phyloP scores from a whole-genome alignment of 768 basidiomycete genomes.

The Trametes cubensis region DNA sequence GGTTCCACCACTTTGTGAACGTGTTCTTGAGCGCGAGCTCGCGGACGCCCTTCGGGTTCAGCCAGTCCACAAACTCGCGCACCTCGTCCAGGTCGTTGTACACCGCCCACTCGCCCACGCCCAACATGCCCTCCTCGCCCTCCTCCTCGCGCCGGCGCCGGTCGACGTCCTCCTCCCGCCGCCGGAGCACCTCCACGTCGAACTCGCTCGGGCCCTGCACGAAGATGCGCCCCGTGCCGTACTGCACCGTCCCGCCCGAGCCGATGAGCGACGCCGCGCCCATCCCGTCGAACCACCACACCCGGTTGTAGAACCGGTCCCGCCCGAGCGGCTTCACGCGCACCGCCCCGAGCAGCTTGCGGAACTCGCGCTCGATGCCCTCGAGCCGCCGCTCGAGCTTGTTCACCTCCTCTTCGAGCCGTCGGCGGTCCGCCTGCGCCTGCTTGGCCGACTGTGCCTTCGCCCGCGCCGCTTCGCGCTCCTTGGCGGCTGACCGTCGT shows the following conservation, averaged over 20 bases:
- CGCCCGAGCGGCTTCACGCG: constrained; percentile 87
- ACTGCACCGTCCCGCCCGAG: constrained; percentile 76
- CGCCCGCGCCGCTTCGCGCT: constrained; percentile 75
- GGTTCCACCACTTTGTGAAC: constrained; percentile 82
- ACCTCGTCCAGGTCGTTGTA: constrained; percentile 91
- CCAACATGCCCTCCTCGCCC: constrained; percentile 72
- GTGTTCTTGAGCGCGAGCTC: constrained; percentile 79
- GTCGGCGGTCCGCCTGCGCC: constrained; percentile 79
- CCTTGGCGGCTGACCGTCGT: constrained; percentile 65
- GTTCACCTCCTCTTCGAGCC: constrained; percentile 86
- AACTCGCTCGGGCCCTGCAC: constrained; percentile 88
- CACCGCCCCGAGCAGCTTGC: constrained; percentile 82
- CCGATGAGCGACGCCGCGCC: constrained; percentile 81
- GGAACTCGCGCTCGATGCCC: constrained; percentile 90
- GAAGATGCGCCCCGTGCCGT: constrained; percentile 89
- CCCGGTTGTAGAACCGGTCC: constrained; percentile 91
- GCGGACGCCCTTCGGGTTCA: constrained; percentile 89
- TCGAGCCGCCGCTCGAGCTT: constrained; percentile 81
- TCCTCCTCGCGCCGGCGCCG: constrained; percentile 75
- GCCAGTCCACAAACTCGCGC: constrained; percentile 78
- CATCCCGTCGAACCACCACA: constrained; percentile 99
- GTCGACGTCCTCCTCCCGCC: constrained; percentile 57
- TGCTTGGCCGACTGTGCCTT: constrained; percentile 82
- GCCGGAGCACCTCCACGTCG: constrained; percentile 72
- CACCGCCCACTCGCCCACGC: constrained; percentile 85